These are phyloP conservation scores for Fennellomyces sp. DNA, from an alignment of 371 early-diverging fungal genomes.

Conservation along the genomic window DNA sequence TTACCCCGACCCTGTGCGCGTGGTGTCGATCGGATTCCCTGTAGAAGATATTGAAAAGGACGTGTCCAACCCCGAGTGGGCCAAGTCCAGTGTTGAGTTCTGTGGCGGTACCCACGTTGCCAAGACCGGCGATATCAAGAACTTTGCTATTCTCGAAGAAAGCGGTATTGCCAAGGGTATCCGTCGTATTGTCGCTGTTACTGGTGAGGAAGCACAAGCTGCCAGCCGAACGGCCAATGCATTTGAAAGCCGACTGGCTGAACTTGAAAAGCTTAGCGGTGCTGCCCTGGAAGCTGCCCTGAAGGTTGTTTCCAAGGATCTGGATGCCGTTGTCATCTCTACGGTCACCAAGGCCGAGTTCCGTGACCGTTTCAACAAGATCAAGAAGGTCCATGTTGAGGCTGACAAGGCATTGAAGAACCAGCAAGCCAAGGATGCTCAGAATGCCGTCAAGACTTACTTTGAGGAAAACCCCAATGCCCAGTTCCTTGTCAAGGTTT, in stretches of 20 bases:
- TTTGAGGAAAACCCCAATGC: constrained; percentile 77
- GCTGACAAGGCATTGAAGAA: constrained; percentile 90
- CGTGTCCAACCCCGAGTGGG: constrained; percentile 83
- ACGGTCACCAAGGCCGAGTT: constrained; percentile 78
- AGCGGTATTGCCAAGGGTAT: constrained; percentile 96
- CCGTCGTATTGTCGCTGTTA: constrained; percentile 96
- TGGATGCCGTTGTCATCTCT: constrained; percentile 83
- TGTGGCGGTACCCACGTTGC: constrained; percentile 99
- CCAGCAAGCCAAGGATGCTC: constrained; percentile 78
- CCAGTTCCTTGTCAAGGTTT: constrained; percentile 57
- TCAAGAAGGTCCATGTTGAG: constrained; percentile 86
- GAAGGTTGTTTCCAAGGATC: constrained; percentile 79
- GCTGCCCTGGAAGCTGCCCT: constrained; percentile 76
- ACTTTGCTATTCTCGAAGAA: constrained; percentile 92
- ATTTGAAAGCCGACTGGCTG: constrained; percentile 63
- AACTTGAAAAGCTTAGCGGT: constrained; percentile 60
- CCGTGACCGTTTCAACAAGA: constrained; percentile 67
- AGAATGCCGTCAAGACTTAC: constrained; percentile 76
- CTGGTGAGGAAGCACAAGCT: constrained; percentile 88
- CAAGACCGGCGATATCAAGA: constrained; percentile 91
- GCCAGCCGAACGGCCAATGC: constrained; percentile 71
- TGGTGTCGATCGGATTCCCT: constrained; percentile 90
- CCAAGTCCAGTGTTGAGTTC: constrained; percentile 89
- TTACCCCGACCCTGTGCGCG: constrained; percentile 96
- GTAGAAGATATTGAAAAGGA: constrained; percentile 88